phyloP scores from a whole-genome alignment of 345 rosid genomes.

The Hibiscus syriacus region DNA sequence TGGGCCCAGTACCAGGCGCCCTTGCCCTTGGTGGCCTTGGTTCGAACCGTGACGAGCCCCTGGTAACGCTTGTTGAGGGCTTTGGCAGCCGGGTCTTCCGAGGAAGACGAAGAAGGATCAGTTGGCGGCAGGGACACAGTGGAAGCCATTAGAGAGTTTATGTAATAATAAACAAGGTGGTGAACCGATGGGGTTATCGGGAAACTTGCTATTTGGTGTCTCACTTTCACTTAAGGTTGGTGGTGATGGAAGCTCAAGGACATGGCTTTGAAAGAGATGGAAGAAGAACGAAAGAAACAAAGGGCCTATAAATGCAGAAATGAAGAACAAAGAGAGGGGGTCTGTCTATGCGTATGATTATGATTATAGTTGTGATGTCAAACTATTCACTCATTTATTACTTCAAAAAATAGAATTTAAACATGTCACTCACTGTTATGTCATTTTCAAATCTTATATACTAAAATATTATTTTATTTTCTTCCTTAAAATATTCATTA shows the following conservation, averaged over 20 bases:
- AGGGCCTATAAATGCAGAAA: not conserved
- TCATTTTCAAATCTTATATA: too few relatives aligned
- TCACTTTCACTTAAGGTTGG: too few relatives aligned
- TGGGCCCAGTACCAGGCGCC: constrained; percentile 67
- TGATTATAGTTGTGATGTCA: not conserved
- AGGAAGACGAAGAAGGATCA: constrained; percentile 11
- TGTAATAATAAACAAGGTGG: too few relatives aligned
- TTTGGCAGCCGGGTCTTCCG: constrained; percentile 18
- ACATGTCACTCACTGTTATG: too few relatives aligned
- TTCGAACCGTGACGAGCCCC: constrained; percentile 37
- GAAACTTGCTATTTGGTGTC: too few relatives aligned
- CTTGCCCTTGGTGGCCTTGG: constrained; percentile 47
- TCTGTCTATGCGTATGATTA: not conserved
- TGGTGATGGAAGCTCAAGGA: too few relatives aligned
- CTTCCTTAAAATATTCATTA: too few relatives aligned
- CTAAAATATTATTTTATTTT: too few relatives aligned
- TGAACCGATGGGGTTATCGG: too few relatives aligned
- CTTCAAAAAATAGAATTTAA: too few relatives aligned
- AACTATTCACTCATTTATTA: not conserved
- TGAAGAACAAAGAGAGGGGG: not conserved
- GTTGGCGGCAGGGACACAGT: constrained; percentile 12
- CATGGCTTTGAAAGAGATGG: not conserved
- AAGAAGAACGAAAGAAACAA: not conserved
- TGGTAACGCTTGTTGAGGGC: constrained; percentile 26
- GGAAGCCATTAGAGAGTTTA: constrained; percentile 14